Evolutionary conservation across 805 yeast species (phyloP), one percentile per base, ranked within the genome.

Genomic region (Tetrapisispora arboricola): DNA sequence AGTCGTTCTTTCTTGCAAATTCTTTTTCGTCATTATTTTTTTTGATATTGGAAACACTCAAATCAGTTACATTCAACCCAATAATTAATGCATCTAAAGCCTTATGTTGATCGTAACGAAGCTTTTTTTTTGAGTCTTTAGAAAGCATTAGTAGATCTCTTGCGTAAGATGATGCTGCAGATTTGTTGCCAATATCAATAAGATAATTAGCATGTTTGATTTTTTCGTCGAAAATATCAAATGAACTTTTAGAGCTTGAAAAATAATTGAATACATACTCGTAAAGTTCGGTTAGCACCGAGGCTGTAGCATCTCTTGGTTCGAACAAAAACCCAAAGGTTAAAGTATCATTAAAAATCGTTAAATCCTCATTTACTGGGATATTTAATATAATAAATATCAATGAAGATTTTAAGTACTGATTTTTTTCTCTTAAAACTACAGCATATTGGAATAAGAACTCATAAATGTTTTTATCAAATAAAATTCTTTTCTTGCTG

Each of bases 181-280:
- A 4, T 75, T 78, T 16, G 73, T 72, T 3, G 90, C 80, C 24
- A 4, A 7, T 6, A 11, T 29, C 24, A 9, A 27, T 3, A 4
- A 36, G 21, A 9, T 20, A 29, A 11, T 11, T 9, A 6, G 39
- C 33, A 31, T 32, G 36, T 3, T 31, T 16, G 2, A 25, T 6
- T 22, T 32, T 38, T 8, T 31, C 24, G 3, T 11, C 11, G 7
- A 22, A 19, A 15, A 38, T 10, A n/a, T 13, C 15, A 16, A 19
- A 18, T 6, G 27, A 6, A 12, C 6, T n/a, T 5, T 22, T 21
- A 13, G 19, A n/a, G 8, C 15, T 13, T 10, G 9, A 7, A 11
- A 28, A 10, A 9, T 9, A 6, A 18, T n/a, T 20, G 11, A 12
- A 19, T 1, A 37, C 15, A 19, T 19, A 31, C 4, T 30, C 30